These are phyloP conservation scores for Pseudogymnoascus verrucosus DNA, from an alignment of 2,329 filamentous ascomycete genomes.

Conservation along the genomic window DNA sequence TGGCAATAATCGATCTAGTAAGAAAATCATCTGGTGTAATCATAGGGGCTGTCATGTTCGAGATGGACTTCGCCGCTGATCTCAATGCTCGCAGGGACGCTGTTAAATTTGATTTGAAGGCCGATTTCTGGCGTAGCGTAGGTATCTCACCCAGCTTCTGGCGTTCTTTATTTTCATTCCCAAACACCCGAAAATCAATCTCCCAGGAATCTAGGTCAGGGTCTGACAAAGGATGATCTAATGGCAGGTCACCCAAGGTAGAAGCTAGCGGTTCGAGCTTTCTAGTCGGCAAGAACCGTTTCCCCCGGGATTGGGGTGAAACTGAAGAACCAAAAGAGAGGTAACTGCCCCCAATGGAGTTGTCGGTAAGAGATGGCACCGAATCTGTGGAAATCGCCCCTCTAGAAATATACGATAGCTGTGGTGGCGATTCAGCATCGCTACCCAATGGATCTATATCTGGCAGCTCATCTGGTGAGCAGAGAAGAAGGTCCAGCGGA, in stretches of 20 bases:
- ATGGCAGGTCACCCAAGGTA: constrained; percentile 40
- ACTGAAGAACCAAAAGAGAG: constrained; percentile 18
- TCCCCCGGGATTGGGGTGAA: constrained; percentile 28
- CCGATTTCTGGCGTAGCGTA: constrained; percentile 28
- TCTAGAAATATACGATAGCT: constrained; percentile 36
- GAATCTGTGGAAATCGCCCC: constrained; percentile 53
- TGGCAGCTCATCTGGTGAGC: constrained; percentile 49
- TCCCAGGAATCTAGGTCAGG: constrained; percentile 35
- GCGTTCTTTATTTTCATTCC: constrained; percentile 16
- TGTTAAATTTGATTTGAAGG: constrained; percentile 62
- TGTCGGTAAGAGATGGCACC: constrained; percentile 47
- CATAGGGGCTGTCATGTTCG: constrained; percentile 52
- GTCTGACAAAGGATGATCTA: constrained; percentile 44
- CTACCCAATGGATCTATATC: constrained; percentile 38
- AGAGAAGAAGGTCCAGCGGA: constrained; percentile 52
- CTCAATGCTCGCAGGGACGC: constrained; percentile 49
- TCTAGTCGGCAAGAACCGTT: constrained; percentile 35
- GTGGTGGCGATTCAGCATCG: constrained; percentile 45
- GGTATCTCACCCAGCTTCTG: constrained; percentile 8
- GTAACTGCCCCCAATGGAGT: constrained; percentile 35
- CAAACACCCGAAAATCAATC: constrained; percentile 42
- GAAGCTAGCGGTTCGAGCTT: constrained; percentile 49
- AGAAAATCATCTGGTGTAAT: constrained; percentile 60
- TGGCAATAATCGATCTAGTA: constrained; percentile 58
- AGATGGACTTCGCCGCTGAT: constrained; percentile 57